A percentile compares a stretch with the other conserved stretches of the same genome.
phyloP scores from a whole-genome alignment of 2,329 filamentous ascomycete species.

The Colletotrichum tropicale region DNA sequence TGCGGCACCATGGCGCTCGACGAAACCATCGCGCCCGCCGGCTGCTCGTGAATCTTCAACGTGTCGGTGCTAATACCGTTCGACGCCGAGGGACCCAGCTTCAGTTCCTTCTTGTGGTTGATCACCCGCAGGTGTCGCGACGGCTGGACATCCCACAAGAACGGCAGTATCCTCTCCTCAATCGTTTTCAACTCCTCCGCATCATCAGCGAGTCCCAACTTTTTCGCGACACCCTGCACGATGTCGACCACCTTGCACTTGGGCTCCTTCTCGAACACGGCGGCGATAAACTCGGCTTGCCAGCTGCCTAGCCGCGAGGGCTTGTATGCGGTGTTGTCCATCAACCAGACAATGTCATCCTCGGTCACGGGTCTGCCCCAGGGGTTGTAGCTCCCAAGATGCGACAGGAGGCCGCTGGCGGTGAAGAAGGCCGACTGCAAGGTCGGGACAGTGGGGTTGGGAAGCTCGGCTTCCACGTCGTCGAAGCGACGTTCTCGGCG shows the following conservation, averaged over 20 bases:
- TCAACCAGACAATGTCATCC: conserved; percentile 80
- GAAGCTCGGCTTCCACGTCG: conserved; percentile 53
- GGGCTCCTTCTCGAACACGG: conserved; percentile 77
- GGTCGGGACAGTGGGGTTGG: conserved; percentile 33
- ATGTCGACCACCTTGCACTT: conserved; percentile 70
- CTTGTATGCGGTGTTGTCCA: conserved; percentile 87
- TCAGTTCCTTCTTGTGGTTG: conserved; percentile 54
- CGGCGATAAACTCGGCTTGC: conserved; percentile 83
- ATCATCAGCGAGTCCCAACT: conserved; percentile 68
- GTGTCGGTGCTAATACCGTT: conserved; percentile 75
- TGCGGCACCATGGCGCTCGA: conserved; percentile 54
- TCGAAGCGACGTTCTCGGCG: conserved; percentile 53
- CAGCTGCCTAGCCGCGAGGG: conserved; percentile 56
- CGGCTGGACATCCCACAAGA: conserved; percentile 77
- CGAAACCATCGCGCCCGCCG: conserved; percentile 50
- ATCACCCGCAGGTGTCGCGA: conserved; percentile 70
- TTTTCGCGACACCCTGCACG: conserved; percentile 72
- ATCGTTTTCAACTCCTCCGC: conserved; percentile 65
- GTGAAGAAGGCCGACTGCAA: conserved; percentile 33
- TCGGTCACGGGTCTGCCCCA: conserved; percentile 63
- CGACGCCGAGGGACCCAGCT: conserved; percentile 71
- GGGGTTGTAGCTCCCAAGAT: conserved; percentile 60
- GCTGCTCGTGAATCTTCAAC: conserved; percentile 52
- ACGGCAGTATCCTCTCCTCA: conserved; percentile 73
- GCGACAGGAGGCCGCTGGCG: conserved; percentile 48